These are phyloP conservation scores for Lipomyces oligophaga DNA, from an alignment of 805 yeast species.

Conservation along the genomic window DNA sequence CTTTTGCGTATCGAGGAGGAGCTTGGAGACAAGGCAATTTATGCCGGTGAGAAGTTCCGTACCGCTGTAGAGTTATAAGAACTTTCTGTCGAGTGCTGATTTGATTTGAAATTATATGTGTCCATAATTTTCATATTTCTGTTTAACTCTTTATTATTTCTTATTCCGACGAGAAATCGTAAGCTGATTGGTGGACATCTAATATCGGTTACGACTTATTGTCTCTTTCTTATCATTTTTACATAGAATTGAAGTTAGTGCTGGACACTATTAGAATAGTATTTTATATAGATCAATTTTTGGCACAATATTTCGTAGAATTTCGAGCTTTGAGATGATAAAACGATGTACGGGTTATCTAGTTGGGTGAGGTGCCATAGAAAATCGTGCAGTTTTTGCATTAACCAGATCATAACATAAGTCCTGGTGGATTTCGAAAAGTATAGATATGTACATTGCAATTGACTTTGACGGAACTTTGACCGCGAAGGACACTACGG, in stretches of 20 bases:
- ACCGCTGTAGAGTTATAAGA: constrained; percentile 17
- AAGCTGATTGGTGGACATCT: not conserved
- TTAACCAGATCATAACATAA: too few species aligned
- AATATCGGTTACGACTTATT: not conserved
- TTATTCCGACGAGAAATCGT: too few species aligned
- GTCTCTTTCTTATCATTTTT: not conserved
- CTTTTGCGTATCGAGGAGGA: constrained; percentile 97
- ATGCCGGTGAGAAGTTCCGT: constrained; percentile 28
- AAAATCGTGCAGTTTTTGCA: too few species aligned
- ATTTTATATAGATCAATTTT: too few species aligned
- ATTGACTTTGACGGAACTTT: constrained; percentile 33
- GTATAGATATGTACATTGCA: too few species aligned
- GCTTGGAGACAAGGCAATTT: constrained; percentile 95
- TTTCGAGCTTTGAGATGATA: too few species aligned
- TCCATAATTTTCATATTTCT: not conserved
- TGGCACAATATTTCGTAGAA: too few species aligned
- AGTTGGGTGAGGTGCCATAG: too few species aligned
- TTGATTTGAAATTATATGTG: not conserved
- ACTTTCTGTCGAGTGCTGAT: constrained; percentile 4
- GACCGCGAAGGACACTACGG: constrained; percentile 26
- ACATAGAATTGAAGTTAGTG: not conserved
- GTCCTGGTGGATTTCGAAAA: too few species aligned
- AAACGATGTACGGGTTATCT: too few species aligned
- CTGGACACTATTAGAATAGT: too few species aligned
- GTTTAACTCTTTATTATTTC: not conserved